Percentiles rank a stretch among this genome's conserved stretches.
phyloP scores from a whole-genome alignment of 305 asterid genomes.

The Fraxinus angustifolia region DNA sequence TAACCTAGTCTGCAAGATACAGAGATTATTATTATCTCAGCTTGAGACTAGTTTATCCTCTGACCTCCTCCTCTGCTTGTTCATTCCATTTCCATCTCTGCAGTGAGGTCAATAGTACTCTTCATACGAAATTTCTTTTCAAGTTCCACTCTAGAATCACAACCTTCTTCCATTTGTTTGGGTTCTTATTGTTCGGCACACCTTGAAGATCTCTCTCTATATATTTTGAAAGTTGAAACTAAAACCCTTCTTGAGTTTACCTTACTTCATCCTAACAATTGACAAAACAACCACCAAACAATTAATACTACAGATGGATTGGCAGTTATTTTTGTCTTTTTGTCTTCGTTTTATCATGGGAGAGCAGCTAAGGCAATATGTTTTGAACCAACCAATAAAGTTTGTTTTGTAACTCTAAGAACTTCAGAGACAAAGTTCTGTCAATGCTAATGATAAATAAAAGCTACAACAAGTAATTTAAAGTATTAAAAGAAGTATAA shows the following conservation, averaged over 20 bases:
- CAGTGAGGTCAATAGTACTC: not conserved
- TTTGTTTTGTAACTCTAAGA: not conserved
- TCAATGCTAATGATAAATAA: not conserved
- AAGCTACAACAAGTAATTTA: not conserved
- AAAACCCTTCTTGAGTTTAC: not conserved
- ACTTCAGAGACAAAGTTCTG: not conserved
- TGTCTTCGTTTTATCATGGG: not conserved
- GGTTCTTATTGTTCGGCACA: not conserved
- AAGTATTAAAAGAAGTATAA: not conserved
- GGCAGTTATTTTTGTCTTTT: not conserved
- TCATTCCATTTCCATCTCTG: not conserved
- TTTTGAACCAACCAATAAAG: not conserved
- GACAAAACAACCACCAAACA: not conserved
- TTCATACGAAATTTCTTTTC: not conserved
- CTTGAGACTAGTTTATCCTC: not conserved
- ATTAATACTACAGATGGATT: not conserved
- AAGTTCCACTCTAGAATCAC: not conserved
- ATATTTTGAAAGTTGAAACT: not conserved
- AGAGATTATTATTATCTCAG: not conserved
- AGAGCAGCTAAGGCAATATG: not conserved
- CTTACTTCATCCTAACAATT: not conserved
- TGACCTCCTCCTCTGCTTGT: not conserved
- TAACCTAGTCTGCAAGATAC: not conserved
- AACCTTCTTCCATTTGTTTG: not conserved
- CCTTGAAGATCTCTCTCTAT: not conserved